Conservation (phyloP, 176 grass and related monocot species). For the Triticum dicoccoides region DNA sequence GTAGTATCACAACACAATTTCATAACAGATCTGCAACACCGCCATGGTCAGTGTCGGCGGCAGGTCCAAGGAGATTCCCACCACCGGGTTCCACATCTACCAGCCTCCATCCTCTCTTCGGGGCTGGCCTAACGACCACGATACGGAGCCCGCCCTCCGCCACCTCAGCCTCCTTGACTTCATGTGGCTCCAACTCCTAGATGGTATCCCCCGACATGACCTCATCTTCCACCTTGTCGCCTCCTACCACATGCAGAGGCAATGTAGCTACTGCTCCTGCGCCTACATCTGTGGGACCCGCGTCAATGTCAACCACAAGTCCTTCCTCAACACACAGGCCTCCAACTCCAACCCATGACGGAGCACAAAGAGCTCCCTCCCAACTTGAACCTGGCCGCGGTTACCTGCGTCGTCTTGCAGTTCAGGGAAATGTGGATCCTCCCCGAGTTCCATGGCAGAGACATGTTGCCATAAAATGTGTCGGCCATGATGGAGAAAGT, state of each 20-base stretch:
- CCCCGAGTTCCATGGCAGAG: conserved; percentile 58
- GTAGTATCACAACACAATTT: too few species aligned
- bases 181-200: conserved; percentile 35
- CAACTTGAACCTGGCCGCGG: conserved; percentile 14
- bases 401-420: conserved; percentile 25
- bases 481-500: too few species aligned
- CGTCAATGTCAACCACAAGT: conserved; percentile 40
- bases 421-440: conserved; percentile 39
- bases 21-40: too few species aligned
- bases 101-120: neutral
- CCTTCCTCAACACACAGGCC: conserved; percentile 43
- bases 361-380: conserved; percentile 8
- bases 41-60: too few species aligned
- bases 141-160: conserved; percentile 43
- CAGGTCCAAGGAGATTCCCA: neutral
- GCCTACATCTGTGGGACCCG: conserved; percentile 52
- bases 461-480: conserved; percentile 51
- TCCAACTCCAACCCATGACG: conserved; percentile 46
- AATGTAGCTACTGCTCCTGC: neutral
- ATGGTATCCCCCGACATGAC: conserved; percentile 27
- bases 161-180: conserved; percentile 66
- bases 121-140: neutral
- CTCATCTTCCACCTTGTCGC: conserved; percentile 51
- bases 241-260: conserved; percentile 47
- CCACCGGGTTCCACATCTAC: neutral